Evolutionary conservation across 1,284 basidiomycete species (phyloP).

Genomic region (Apiotrichum veenhuisii): DNA sequence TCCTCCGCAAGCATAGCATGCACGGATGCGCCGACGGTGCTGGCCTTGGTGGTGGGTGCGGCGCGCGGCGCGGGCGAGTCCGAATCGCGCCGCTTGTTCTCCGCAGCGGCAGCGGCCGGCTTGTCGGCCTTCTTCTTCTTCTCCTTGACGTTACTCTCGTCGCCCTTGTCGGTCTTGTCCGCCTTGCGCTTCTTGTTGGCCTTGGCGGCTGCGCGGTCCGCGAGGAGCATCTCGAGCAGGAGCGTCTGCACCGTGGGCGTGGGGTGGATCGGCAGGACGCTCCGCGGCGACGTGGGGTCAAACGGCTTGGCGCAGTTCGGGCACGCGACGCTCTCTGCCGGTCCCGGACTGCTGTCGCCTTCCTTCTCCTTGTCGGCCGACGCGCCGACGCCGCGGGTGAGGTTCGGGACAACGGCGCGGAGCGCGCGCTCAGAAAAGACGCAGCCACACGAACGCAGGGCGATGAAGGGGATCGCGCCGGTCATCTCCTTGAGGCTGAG

Average conservation of each 20-base stretch:
- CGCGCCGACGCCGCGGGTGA: slow-evolving; percentile 26
- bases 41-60: neutral
- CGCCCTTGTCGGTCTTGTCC: slow-evolving; percentile 4
- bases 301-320: slow-evolving; percentile 47
- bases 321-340: slow-evolving; percentile 30
- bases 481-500: slow-evolving; percentile 90
- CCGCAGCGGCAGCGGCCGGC: slow-evolving; percentile 14
- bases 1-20: slow-evolving; percentile 46
- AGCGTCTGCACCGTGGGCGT: slow-evolving; percentile 38
- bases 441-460: slow-evolving; percentile 80
- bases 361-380: slow-evolving; percentile 11
- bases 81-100: slow-evolving; percentile 10
- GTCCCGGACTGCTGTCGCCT: slow-evolving; percentile 4
- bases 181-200: slow-evolving; percentile 40
- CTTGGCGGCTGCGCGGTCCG: slow-evolving; percentile 38
- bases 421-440: slow-evolving; percentile 50
- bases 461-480: slow-evolving; percentile 79
- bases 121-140: slow-evolving; percentile 4
- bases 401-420: slow-evolving; percentile 37
- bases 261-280: slow-evolving; percentile 44
- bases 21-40: slow-evolving; percentile 29
- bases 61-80: slow-evolving; percentile 1
- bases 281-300: slow-evolving; percentile 26
- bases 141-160: neutral
- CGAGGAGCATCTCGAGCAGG: slow-evolving; percentile 38